A percentile compares a stretch with the other conserved stretches of the same genome.
phyloP scores from a whole-genome alignment of 2,329 filamentous ascomycete genomes.

The Phaeoacremonium minimum region DNA sequence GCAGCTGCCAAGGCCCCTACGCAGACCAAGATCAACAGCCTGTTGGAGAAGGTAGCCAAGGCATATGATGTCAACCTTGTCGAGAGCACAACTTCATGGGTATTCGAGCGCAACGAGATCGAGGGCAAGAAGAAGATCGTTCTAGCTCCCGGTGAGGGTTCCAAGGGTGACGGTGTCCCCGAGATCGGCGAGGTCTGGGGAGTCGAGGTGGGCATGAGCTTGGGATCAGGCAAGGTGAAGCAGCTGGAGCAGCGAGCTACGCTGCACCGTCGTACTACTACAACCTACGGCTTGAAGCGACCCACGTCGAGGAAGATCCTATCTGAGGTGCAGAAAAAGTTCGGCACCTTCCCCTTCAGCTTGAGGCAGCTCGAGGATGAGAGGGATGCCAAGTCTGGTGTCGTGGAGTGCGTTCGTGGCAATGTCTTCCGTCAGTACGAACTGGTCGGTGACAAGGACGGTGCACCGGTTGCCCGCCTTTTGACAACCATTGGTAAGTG shows the following conservation, averaged over 20 bases:
- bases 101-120: conserved; percentile 95
- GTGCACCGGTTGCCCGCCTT: conserved; percentile 75
- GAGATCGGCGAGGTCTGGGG: conserved; percentile 96
- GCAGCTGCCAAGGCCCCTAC: conserved; percentile 76
- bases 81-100: conserved; percentile 97
- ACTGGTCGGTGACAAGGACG: conserved; percentile 90
- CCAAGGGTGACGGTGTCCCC: conserved; percentile 84
- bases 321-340: conserved; percentile 95
- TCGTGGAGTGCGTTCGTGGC: conserved; percentile 91
- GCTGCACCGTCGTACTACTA: conserved; percentile 86
- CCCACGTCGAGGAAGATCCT: conserved; percentile 88
- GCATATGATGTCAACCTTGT: conserved; percentile 88
- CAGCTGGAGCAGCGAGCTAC: conserved; percentile 81
- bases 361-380: conserved; percentile 95
- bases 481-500: conserved; percentile 87
- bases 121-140: conserved; percentile 98
- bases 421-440: conserved; percentile 95
- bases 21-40: conserved; percentile 78
- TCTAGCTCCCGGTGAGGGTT: conserved; percentile 76
- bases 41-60: conserved; percentile 90
- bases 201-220: conserved; percentile 89
- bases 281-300: conserved; percentile 90
- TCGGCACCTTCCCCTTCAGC: conserved; percentile 96
- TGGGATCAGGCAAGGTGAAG: conserved; percentile 94
- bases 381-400: conserved; percentile 89